These are phyloP conservation scores for Tylopilus plumbeoviolaceoides DNA, from an alignment of 768 basidiomycete species.

Conservation along the genomic window DNA sequence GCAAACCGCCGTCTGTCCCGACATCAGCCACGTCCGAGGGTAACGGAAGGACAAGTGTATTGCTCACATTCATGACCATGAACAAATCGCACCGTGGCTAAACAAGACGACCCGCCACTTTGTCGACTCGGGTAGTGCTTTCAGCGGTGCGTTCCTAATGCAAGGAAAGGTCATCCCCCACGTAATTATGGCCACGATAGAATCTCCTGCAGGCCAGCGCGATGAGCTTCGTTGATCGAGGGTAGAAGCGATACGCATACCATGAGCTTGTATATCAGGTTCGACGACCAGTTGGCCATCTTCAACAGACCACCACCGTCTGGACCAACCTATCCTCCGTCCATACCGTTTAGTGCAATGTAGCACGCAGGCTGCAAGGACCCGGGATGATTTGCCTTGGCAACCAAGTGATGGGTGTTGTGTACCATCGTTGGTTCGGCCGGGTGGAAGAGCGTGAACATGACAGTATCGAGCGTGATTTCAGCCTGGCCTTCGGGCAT, in stretches of 20 bases:
- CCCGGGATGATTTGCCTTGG: constrained; percentile 21
- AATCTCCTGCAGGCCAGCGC: constrained; percentile 9
- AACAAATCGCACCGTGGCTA: constrained; percentile 44
- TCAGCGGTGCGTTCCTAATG: constrained; percentile 24
- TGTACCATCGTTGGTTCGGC: constrained; percentile 6
- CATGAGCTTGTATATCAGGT: constrained; percentile 20
- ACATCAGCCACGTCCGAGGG: neutral
- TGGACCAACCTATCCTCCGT: constrained; percentile 21
- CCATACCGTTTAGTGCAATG: no score
- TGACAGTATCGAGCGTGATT: constrained; percentile 27
- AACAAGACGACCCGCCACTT: constrained; percentile 42
- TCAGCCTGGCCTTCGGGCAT: constrained; percentile 21
- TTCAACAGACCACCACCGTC: constrained; percentile 30
- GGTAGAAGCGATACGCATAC: constrained; percentile 12
- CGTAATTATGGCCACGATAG: constrained; percentile 22
- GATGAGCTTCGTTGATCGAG: neutral
- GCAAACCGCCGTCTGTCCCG: constrained; percentile 31
- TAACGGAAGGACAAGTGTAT: neutral
- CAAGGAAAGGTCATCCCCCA: constrained; percentile 33
- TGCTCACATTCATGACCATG: constrained; percentile 34
- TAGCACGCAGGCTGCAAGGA: neutral
- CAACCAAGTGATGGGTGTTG: constrained; percentile 20
- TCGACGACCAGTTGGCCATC: constrained; percentile 30
- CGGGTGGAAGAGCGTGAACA: constrained; percentile 34
- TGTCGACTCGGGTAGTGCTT: neutral